Percentiles rank a stretch among this genome's conserved stretches.
phyloP scores from a whole-genome alignment of 2,329 filamentous ascomycete genomes.

The Xylariaceae sp. region DNA sequence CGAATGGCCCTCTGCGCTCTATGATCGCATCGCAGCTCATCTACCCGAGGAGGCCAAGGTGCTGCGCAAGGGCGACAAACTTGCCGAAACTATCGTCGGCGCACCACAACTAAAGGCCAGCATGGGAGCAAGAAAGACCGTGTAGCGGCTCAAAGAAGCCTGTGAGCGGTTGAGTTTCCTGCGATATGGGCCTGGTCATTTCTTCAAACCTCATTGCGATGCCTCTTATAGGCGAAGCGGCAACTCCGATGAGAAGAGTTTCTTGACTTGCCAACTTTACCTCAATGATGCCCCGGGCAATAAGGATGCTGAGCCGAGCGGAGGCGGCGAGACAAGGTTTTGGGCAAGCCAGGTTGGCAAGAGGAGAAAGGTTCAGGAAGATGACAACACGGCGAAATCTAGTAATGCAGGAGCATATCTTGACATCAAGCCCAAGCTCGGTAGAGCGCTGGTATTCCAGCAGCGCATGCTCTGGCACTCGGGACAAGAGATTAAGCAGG shows the following conservation, averaged over 20 bases:
- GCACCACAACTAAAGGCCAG: constrained; percentile 19
- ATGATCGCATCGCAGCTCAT: constrained; percentile 13
- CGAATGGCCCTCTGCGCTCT: constrained; percentile 18
- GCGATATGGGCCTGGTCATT: constrained; percentile 54
- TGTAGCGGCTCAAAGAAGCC: constrained; percentile 33
- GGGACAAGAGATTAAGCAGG: constrained; percentile 25
- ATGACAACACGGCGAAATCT: constrained; percentile 1
- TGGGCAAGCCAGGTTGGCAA: constrained; percentile 20
- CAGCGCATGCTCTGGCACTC: constrained; percentile 29
- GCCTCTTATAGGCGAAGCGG: constrained; percentile 16
- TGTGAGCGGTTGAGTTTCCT: constrained; percentile 60
- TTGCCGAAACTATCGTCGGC: constrained; percentile 18
- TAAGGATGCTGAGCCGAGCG: constrained; percentile 6
- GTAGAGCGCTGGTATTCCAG: constrained; percentile 28
- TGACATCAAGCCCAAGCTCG: constrained; percentile 26
- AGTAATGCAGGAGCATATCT: constrained; percentile 16
- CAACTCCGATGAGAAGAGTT: constrained; percentile 22
- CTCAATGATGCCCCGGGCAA: constrained; percentile 20
- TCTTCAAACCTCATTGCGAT: constrained; percentile 44
- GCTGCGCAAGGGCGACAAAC: constrained; percentile 13
- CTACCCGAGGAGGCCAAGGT: constrained; percentile 17
- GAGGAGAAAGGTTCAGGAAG: constrained; percentile 18
- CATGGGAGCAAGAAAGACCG: constrained; percentile 19
- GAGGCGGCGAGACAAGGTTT: constrained; percentile 20
- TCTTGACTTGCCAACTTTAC: constrained; percentile 29